Conservation (phyloP, 805 yeast species). For the Yueomyces sp. region DNA sequence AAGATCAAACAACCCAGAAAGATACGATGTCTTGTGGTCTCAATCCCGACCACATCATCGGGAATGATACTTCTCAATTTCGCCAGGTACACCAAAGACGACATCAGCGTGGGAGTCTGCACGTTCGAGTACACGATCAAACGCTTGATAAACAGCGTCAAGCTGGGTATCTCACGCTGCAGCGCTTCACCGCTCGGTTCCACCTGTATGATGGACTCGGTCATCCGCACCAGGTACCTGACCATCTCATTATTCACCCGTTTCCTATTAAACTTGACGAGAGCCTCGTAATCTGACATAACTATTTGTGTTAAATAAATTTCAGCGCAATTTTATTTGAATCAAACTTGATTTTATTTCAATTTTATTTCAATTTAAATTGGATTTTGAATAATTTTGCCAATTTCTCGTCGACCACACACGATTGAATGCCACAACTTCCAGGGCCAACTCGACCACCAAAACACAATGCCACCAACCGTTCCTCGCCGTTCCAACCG, state of each 20-base stretch:
- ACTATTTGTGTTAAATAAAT: background rate
- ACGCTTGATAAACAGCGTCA: constrained; percentile 54
- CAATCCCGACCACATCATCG: constrained; percentile 80
- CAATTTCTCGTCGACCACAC: too few species aligned
- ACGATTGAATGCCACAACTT: too few species aligned
- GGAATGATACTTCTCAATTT: constrained; percentile 71
- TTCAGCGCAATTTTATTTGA: too few species aligned
- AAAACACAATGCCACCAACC: too few species aligned
- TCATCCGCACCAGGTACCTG: constrained; percentile 13
- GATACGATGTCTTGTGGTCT: constrained; percentile 83
- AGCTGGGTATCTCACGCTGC: constrained; percentile 26
- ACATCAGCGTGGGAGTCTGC: constrained; percentile 90
- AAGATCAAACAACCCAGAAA: constrained; percentile 78
- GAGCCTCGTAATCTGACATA: constrained; percentile 20
- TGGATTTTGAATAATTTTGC: too few species aligned
- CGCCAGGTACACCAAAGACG: constrained; percentile 71
- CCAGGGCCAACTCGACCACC: too few species aligned
- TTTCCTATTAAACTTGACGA: constrained; percentile 15
- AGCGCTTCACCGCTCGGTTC: constrained; percentile 6
- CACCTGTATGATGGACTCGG: constrained; percentile 18
- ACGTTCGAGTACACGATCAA: constrained; percentile 76
- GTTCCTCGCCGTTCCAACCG: too few species aligned
- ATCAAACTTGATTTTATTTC: too few species aligned
- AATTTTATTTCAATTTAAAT: too few species aligned
- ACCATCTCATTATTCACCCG: constrained; percentile 21